Evolutionary conservation across 2,329 filamentous ascomycete genomes (phyloP).

Genomic region (Plenodomus lindquistii): DNA sequence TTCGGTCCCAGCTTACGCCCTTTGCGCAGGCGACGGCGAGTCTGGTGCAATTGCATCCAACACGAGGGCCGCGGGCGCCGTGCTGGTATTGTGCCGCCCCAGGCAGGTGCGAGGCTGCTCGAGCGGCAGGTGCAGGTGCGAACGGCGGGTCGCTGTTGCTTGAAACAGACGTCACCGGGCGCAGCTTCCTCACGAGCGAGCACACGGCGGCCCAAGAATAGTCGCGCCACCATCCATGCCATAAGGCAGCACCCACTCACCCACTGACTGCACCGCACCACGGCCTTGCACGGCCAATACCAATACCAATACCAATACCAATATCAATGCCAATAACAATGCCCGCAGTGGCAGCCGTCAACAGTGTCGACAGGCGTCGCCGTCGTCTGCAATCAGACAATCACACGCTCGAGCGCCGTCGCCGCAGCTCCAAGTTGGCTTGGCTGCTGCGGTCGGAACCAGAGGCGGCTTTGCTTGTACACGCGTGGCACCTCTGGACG

Average conservation of each 20-base stretch:
- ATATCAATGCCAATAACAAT: neutral
- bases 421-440: too few species aligned
- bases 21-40: neutral
- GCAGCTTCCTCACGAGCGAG: constrained; percentile 16
- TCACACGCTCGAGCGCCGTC: too few species aligned
- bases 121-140: constrained; percentile 8
- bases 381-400: too few species aligned
- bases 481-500: too few species aligned
- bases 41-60: neutral
- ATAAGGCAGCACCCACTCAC: too few species aligned
- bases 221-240: neutral
- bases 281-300: neutral
- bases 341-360: neutral
- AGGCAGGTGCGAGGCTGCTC: constrained; percentile 15
- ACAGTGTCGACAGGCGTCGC: neutral
- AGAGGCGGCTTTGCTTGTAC: too few species aligned
- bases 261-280: neutral
- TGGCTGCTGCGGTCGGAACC: too few species aligned
- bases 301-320: neutral
- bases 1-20: neutral
- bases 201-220: constrained; percentile 4
- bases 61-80: constrained; percentile 4
- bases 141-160: constrained; percentile 19
- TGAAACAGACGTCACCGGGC: constrained; percentile 31
- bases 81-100: constrained; percentile 12